Evolutionary conservation across 305 asterid species (phyloP).

Genomic region (Fraxinus velutina): DNA sequence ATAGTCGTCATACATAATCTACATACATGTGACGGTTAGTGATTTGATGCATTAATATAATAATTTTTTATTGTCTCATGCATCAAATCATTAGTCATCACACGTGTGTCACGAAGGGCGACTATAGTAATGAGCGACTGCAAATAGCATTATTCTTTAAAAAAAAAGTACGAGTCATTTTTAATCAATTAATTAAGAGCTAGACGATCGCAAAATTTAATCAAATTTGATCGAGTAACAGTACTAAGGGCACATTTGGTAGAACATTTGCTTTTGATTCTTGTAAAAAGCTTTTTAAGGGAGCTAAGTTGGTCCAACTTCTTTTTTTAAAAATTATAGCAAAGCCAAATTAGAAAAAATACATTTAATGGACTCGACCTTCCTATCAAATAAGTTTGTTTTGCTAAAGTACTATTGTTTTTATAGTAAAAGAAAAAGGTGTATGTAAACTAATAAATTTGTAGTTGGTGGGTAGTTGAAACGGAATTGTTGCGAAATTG

Average conservation of each 20-base stretch:
- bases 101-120: background rate
- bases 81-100: too few relatives aligned
- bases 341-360: background rate
- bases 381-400: background rate
- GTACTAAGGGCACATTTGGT: background rate
- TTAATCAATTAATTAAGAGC: background rate
- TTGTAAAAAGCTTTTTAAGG: background rate
- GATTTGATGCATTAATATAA: background rate
- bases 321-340: background rate
- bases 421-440: background rate
- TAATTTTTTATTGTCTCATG: background rate
- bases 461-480: background rate
- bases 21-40: background rate
- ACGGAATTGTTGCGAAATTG: background rate
- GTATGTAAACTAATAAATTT: background rate
- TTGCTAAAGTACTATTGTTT: background rate
- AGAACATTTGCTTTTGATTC: background rate
- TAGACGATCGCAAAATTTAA: background rate
- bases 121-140: background rate
- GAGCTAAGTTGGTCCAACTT: background rate
- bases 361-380: background rate
- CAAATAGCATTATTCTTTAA: too few relatives aligned
- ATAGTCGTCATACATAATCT: too few relatives aligned
- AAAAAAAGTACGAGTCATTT: background rate
- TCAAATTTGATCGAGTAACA: background rate